Evolutionary conservation across 164 flowering plant genomes (phyloP).

Genomic region (Liriodendron chinense): DNA sequence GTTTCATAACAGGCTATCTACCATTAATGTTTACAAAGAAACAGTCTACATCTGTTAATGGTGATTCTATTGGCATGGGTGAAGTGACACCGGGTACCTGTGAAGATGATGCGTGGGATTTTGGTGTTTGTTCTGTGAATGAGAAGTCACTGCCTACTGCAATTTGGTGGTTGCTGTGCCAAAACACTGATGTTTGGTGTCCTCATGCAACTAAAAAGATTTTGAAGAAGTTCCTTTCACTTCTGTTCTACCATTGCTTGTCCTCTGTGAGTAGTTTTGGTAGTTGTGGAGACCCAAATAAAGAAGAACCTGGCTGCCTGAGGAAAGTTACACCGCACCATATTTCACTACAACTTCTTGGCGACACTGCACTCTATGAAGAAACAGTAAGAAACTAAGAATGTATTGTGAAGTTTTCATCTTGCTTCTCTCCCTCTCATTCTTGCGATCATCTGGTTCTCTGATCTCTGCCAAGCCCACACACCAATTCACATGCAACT

Average conservation of each 20-base stretch:
- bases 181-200: conserved; percentile 78
- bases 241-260: conserved; percentile 38
- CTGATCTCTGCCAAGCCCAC: neutral
- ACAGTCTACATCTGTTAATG: conserved; percentile 7
- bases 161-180: conserved; percentile 78
- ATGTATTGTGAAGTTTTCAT: neutral
- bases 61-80: conserved; percentile 15
- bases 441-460: neutral
- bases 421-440: neutral
- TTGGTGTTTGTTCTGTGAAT: conserved; percentile 42
- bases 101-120: conserved; percentile 43
- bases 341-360: conserved; percentile 56
- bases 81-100: conserved; percentile 5
- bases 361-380: conserved; percentile 58
- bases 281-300: conserved; percentile 5
- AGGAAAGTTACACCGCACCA: conserved; percentile 35
- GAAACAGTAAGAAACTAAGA: conserved; percentile 54
- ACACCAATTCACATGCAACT: neutral
- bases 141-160: conserved; percentile 50
- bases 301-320: conserved; percentile 10
- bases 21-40: conserved; percentile 24
- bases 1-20: conserved; percentile 40
- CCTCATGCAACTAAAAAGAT: conserved; percentile 59
- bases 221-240: conserved; percentile 59
- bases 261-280: conserved; percentile 16